Evolutionary conservation across 257 asterid species (phyloP).

Genomic region (Ehretia macrophylla): DNA sequence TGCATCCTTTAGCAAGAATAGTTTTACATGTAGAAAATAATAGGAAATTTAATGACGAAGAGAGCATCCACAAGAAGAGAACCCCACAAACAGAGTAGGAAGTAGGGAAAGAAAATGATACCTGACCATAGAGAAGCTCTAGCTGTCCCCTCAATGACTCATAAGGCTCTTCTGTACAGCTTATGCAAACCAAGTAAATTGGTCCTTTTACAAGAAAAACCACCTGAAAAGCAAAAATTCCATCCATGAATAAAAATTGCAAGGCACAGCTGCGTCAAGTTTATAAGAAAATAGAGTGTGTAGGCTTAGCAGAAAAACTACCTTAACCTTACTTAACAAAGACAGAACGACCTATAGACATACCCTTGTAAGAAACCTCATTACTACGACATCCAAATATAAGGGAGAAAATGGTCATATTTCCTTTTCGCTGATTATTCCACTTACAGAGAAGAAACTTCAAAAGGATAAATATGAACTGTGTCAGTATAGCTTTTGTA

Average conservation of each 20-base stretch:
- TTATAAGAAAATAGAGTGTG: no score
- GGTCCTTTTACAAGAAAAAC: conserved; percentile 98
- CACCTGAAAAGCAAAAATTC: conserved; percentile 47
- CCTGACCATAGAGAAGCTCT: conserved; percentile 91
- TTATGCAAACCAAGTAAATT: conserved; percentile 93
- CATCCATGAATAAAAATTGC: not conserved
- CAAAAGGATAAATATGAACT: no score
- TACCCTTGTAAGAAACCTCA: no score
- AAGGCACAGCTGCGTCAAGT: no score
- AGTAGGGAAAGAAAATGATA: conserved; percentile 18
- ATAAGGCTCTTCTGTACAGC: conserved; percentile 93
- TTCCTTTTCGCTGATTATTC: no score
- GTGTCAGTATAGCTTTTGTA: no score
- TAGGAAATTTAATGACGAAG: not conserved
- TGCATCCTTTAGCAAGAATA: conserved; percentile 2
- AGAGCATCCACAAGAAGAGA: not conserved
- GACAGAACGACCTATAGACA: no score
- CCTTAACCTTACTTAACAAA: not conserved
- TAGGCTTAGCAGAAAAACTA: not conserved
- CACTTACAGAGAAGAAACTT: no score
- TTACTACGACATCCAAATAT: no score
- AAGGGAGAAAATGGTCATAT: no score
- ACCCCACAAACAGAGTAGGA: not conserved
- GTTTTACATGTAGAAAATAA: not conserved
- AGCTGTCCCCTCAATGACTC: conserved; percentile 86